These are phyloP conservation scores for Scutellaria galericulata DNA, from an alignment of 257 asterid species.

Conservation along the genomic window DNA sequence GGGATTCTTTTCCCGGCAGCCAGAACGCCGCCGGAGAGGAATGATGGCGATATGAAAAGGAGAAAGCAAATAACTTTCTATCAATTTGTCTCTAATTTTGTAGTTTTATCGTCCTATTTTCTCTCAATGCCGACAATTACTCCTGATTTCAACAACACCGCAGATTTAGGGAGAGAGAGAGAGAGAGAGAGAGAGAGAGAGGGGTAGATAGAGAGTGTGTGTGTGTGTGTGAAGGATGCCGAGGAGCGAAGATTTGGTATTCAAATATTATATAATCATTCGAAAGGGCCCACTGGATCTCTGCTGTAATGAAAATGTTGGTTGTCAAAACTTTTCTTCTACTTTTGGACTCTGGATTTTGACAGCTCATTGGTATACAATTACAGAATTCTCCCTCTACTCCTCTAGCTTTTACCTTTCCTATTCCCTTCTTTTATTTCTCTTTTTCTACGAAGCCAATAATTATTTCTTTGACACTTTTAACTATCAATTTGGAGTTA, in stretches of 20 bases:
- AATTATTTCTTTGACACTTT: too few relatives aligned
- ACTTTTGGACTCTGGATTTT: not conserved
- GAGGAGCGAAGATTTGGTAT: constrained; percentile 30
- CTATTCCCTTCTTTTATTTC: too few relatives aligned
- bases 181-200: constrained; percentile 24
- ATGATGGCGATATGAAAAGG: constrained; percentile 6
- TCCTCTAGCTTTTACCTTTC: not conserved
- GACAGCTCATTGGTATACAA: constrained; percentile 3
- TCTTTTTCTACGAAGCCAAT: too few relatives aligned
- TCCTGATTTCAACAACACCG: constrained; percentile 10
- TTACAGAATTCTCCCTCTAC: constrained; percentile 15
- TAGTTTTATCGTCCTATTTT: constrained; percentile 15
- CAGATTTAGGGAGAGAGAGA: constrained; percentile 21
- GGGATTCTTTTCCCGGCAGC: constrained; percentile 47
- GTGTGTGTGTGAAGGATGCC: not conserved
- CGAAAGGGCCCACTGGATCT: constrained; percentile 40
- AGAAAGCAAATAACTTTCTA: not conserved
- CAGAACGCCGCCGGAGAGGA: constrained; percentile 50
- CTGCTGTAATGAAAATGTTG: not conserved
- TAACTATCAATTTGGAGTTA: too few relatives aligned
- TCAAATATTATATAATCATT: constrained; percentile 11
- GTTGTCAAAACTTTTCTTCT: constrained; percentile 18
- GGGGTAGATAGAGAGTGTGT: constrained; percentile 17
- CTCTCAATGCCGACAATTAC: constrained; percentile 37
- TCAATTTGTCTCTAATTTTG: not conserved